Base-by-base conservation (phyloP, 106 monocot genomes). In the Ottelia alismoides region DNA sequence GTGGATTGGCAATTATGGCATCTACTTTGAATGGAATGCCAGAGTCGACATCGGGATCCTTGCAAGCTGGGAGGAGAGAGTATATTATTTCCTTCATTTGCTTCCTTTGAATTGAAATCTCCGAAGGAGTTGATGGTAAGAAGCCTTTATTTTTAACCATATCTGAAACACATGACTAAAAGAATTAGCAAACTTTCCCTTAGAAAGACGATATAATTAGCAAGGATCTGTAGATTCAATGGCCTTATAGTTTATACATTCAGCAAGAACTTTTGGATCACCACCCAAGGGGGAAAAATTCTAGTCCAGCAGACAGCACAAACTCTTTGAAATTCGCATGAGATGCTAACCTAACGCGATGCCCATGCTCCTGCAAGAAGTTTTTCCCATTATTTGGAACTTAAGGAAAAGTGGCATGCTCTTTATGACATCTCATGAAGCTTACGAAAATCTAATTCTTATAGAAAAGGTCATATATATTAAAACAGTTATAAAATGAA, bases 101-200 rank as follows among this genome's bases (percentile, higher is more conserved):
- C 45, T 88, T 96, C 45, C 94, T 69, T 71, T 96, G 94, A 57
- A 78, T 61, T 30, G 84, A 24, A 68, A 96, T 88, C 54, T 96
- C 94, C 56, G 84, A 88, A 45, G 94, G 88, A 48, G 78, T 27
- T 30, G 94, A 88, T 63, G 94, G 88, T 53, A 94, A 71, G 61
- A 94, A 94, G 19, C 94, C 94, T 74, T 94, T 94, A 56, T 94
- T 94, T 71, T 88, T 94, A 21, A 94, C 88, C 94, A 94, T 94
- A 58, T 94, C 94, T 94, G 74, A 30, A 27, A 35, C 22, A 57
- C 17, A 27, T 31, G 27, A 58, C 31, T 20, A 54, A 56, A n/a
- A n/a, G n/a, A n/a, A n/a, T n/a, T n/a, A n/a, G n/a, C n/a, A n/a
- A n/a, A n/a, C n/a, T n/a, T n/a, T n/a, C n/a, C n/a, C n/a, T n/a